Evolutionary conservation across 805 yeast species (phyloP).

Genomic region (Candida pini): DNA sequence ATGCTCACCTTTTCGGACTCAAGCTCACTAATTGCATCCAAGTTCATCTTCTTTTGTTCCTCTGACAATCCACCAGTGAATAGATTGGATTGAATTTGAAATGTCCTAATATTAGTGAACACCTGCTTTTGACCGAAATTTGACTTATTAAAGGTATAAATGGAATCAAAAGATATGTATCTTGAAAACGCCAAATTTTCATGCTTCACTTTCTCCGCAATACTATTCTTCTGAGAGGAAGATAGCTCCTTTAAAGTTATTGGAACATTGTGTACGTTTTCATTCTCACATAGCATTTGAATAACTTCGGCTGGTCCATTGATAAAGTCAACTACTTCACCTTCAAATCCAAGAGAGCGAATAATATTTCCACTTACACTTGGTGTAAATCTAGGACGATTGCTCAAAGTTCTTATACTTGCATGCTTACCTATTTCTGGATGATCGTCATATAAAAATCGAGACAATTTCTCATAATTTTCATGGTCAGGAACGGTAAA

Average conservation of each 20-base stretch:
- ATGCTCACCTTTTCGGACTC: conserved; percentile 9
- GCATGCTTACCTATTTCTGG: conserved; percentile 33
- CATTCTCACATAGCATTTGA: conserved; percentile 59
- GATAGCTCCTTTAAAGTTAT: conserved; percentile 45
- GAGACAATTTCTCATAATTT: conserved; percentile 43
- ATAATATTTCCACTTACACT: conserved; percentile 23
- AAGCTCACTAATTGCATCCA: conserved; percentile 10
- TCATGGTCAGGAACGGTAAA: conserved; percentile 53
- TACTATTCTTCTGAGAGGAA: conserved; percentile 29
- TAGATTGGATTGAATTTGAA: conserved; percentile 24
- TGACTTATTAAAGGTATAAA: conserved; percentile 51
- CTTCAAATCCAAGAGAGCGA: conserved; percentile 63
- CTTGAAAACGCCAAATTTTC: conserved; percentile 46
- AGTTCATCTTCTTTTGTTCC: conserved; percentile 19
- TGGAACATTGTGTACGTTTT: conserved; percentile 54
- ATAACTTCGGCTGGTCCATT: conserved; percentile 70
- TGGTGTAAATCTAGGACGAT: conserved; percentile 7
- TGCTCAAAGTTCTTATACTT: conserved; percentile 47
- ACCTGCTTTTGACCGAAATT: conserved; percentile 57
- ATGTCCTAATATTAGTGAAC: conserved; percentile 35
- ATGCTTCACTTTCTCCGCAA: conserved; percentile 29
- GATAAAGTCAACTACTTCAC: conserved; percentile 65
- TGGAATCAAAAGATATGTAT: conserved; percentile 53
- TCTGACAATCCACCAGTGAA: conserved; percentile 28
- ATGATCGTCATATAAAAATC: conserved; percentile 34